A percentile compares a stretch with the other conserved stretches of the same genome.
Conservation (phyloP, 768 basidiomycete species). For the Chiua virens region DNA sequence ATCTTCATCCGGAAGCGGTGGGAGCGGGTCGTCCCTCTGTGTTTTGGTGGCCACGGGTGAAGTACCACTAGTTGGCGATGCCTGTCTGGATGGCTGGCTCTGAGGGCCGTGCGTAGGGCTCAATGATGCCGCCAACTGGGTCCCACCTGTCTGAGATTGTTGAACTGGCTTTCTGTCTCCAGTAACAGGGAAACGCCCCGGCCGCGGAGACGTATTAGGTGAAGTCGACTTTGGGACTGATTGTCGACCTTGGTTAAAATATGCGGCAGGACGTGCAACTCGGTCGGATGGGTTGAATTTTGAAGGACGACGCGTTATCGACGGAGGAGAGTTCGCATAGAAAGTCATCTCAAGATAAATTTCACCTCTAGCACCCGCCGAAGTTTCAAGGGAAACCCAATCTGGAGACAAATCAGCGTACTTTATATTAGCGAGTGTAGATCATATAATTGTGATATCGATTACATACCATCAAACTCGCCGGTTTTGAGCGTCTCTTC, state of each 20-base stretch:
- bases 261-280: slow-evolving; percentile 42
- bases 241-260: slow-evolving; percentile 22
- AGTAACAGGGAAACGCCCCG: slow-evolving; percentile 6
- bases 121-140: slow-evolving; percentile 23
- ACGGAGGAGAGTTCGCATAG: slow-evolving; percentile 69
- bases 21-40: slow-evolving; percentile 35
- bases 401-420: slow-evolving; percentile 42
- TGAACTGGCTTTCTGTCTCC: slow-evolving; percentile 12
- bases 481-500: slow-evolving; percentile 77
- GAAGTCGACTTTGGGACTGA: slow-evolving; percentile 11
- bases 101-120: slow-evolving; percentile 18
- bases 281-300: slow-evolving; percentile 54
- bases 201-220: slow-evolving; percentile 13
- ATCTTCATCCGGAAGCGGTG: slow-evolving; percentile 39
- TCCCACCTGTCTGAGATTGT: not conserved
- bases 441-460: not conserved
- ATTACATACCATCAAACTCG: slow-evolving; percentile 82
- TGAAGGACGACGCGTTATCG: slow-evolving; percentile 51
- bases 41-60: slow-evolving; percentile 3
- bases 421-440: slow-evolving; percentile 1
- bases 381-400: slow-evolving; percentile 62
- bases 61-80: slow-evolving; percentile 6
- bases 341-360: slow-evolving; percentile 93
- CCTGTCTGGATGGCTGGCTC: slow-evolving; percentile 8
- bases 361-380: slow-evolving; percentile 74